phyloP scores from a whole-genome alignment of 371 early-diverging fungal genomes.

The Capillidium rhysosporum region DNA sequence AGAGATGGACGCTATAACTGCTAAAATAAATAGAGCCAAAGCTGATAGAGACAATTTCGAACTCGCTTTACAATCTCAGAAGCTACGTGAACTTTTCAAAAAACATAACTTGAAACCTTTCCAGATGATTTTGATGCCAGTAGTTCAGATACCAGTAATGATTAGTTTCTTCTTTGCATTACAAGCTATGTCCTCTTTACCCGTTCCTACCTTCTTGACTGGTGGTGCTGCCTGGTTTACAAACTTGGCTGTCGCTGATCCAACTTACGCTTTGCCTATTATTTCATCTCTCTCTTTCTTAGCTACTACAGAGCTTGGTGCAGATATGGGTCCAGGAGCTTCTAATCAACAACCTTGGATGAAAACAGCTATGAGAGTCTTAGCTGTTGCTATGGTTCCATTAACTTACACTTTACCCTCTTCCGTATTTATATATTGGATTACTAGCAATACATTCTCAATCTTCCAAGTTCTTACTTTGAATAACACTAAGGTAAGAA shows the following conservation, averaged over 20 bases:
- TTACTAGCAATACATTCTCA: conserved; percentile 51
- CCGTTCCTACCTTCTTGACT: conserved; percentile 57
- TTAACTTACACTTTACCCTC: conserved; percentile 57
- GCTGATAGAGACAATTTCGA: conserved; percentile 30
- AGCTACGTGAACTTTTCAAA: conserved; percentile 38
- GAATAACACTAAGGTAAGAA: conserved; percentile 31
- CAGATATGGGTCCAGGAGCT: conserved; percentile 22
- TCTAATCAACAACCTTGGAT: conserved; percentile 22
- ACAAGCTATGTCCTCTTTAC: conserved; percentile 54
- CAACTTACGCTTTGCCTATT: conserved; percentile 61
- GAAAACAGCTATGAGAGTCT: conserved; percentile 45
- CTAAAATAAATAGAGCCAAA: conserved; percentile 33
- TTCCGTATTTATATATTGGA: conserved; percentile 72
- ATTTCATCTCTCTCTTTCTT: conserved; percentile 49
- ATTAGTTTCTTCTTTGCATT: conserved; percentile 76
- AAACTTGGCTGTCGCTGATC: conserved; percentile 62
- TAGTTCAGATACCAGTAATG: conserved; percentile 71
- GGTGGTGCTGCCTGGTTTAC: conserved; percentile 73
- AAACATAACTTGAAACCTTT: conserved; percentile 37
- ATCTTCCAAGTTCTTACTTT: conserved; percentile 43
- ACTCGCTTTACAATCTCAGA: conserved; percentile 23
- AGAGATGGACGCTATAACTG: conserved; percentile 41
- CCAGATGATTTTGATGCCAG: conserved; percentile 33
- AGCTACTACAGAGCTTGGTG: conserved; percentile 47
- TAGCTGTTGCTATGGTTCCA: conserved; percentile 36